A percentile compares a stretch with the other conserved stretches of the same genome.
Conservation (phyloP, 257 asterid genomes). For the Jaltomata sinuosa region DNA sequence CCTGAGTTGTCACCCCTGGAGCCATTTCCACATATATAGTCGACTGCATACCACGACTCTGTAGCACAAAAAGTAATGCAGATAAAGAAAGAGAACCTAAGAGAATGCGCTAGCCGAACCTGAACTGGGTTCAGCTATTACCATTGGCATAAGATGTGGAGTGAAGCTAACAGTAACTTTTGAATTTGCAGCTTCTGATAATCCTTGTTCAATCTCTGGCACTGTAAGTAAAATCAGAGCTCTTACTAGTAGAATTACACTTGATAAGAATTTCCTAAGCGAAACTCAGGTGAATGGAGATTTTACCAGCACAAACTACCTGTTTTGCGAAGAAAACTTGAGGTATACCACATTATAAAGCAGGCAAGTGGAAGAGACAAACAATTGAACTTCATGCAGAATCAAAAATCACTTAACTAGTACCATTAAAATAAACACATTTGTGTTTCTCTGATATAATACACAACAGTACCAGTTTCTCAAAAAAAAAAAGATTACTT, state of each 20-base stretch:
- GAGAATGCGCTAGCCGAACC: not conserved
- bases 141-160: conserved; percentile 97
- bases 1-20: conserved; percentile 61
- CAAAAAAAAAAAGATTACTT: no score
- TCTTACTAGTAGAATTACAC: not conserved
- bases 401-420: not conserved
- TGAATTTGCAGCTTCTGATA: conserved; percentile 67
- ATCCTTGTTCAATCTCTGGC: conserved; percentile 98
- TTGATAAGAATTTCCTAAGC: not conserved
- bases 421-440: not conserved
- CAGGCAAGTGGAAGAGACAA: not conserved
- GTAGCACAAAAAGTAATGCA: conserved; percentile 2
- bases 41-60: conserved; percentile 99
- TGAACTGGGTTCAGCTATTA: conserved; percentile 20
- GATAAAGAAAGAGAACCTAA: not conserved
- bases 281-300: not conserved
- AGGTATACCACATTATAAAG: not conserved
- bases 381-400: not conserved
- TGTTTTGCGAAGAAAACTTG: not conserved
- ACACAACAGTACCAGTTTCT: no score
- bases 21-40: conserved; percentile 90
- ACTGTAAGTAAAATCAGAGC: conserved; percentile 30
- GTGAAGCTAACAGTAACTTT: conserved; percentile 96
- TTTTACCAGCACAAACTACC: not conserved
- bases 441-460: not conserved